Percentiles rank a stretch among this genome's conserved stretches.
These are phyloP conservation scores for Acanthamoeba lugdunensis DNA, from an alignment of 208 protist genomes.

Conservation along the genomic window DNA sequence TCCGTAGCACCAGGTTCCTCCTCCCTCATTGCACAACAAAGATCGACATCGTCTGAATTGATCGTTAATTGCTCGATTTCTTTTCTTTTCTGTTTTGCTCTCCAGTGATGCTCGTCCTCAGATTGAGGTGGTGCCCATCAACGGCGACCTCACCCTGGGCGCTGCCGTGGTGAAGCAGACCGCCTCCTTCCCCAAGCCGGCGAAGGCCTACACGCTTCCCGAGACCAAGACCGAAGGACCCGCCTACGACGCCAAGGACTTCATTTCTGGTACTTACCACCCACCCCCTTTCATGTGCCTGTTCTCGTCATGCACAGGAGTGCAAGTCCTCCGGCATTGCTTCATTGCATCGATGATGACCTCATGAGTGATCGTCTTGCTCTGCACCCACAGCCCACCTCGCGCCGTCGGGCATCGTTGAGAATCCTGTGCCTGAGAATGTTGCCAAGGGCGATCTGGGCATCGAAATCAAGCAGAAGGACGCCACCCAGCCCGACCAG, in stretches of 20 bases:
- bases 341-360: no score
- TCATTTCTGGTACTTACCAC: slow-evolving; percentile 15
- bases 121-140: slow-evolving; percentile 40
- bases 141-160: slow-evolving; percentile 20
- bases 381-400: not conserved
- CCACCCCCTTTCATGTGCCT: not conserved
- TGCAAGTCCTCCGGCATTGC: no score
- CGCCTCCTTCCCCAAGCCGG: slow-evolving; percentile 14
- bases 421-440: slow-evolving; percentile 33
- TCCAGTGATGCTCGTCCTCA: slow-evolving; percentile 1
- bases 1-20: not conserved
- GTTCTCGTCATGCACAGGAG: not conserved
- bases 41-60: not conserved
- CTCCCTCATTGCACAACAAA: not conserved
- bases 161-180: not conserved
- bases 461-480: slow-evolving; percentile 53
- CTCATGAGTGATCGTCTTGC: not conserved
- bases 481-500: not conserved
- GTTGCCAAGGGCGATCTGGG: slow-evolving; percentile 1
- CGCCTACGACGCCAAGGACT: not conserved
- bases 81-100: not conserved
- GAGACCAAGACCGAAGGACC: not conserved
- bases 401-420: slow-evolving; percentile 12
- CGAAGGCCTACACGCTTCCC: not conserved
- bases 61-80: not conserved